Evolutionary conservation across 2,329 filamentous ascomycete species (phyloP).

Genomic region (Phialophora macrospora): DNA sequence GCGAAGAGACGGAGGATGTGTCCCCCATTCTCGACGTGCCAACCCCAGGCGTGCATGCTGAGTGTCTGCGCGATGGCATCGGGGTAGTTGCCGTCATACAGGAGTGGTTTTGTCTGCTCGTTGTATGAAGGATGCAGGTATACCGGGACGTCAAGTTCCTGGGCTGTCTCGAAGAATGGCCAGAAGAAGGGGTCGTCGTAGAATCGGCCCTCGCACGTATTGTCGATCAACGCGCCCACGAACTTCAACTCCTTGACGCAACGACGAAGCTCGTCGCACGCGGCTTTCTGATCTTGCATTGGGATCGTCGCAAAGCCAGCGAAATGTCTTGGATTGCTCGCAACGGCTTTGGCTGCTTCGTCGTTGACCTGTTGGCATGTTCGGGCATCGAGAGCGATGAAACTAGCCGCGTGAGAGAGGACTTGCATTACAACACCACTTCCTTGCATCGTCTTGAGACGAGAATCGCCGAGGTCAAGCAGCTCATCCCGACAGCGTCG

Average conservation of each 20-base stretch:
- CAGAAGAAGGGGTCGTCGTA: slow-evolving; percentile 53
- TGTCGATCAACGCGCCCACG: slow-evolving; percentile 55
- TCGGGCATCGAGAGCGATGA: slow-evolving; percentile 13
- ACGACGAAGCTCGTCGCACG: slow-evolving; percentile 44
- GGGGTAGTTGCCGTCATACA: slow-evolving; percentile 48
- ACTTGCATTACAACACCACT: slow-evolving; percentile 36
- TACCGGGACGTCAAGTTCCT: slow-evolving; percentile 55
- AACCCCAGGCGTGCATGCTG: slow-evolving; percentile 43
- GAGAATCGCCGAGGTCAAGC: slow-evolving; percentile 21
- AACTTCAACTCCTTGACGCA: slow-evolving; percentile 52
- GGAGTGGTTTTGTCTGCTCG: slow-evolving; percentile 42
- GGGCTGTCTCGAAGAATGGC: slow-evolving; percentile 48
- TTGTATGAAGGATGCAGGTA: slow-evolving; percentile 58
- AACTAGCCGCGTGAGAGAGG: slow-evolving; percentile 28
- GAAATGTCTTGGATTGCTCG: slow-evolving; percentile 44
- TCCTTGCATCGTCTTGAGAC: slow-evolving; percentile 30
- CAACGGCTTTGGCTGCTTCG: slow-evolving; percentile 4
- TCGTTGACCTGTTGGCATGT: slow-evolving; percentile 30
- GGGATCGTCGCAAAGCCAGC: slow-evolving; percentile 52
- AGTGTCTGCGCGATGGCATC: slow-evolving; percentile 13
- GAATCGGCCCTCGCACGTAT: slow-evolving; percentile 45
- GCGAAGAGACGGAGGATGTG: slow-evolving; percentile 54
- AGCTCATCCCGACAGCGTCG: slow-evolving; percentile 10
- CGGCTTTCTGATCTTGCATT: slow-evolving; percentile 45
- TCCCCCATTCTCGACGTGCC: slow-evolving; percentile 46